phyloP scores from a whole-genome alignment of 2,329 filamentous ascomycete genomes.

The Lecanoromycetidae sp. region DNA sequence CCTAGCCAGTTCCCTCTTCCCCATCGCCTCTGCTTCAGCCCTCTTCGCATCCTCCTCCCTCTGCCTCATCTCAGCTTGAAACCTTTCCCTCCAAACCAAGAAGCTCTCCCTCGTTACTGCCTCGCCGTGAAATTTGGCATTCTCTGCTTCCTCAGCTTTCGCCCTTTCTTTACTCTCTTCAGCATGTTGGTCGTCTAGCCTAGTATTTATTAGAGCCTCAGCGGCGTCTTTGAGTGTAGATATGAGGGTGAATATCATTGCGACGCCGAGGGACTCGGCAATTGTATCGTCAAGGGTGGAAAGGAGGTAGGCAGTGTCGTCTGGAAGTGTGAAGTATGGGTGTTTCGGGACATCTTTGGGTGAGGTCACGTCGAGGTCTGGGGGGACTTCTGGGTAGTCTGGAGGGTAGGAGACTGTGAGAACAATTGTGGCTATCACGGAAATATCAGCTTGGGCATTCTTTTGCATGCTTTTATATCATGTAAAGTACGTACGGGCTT shows the following conservation, averaged over 20 bases:
- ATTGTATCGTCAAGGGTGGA: slow-evolving; percentile 60
- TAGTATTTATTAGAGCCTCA: slow-evolving; percentile 68
- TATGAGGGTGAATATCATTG: slow-evolving; percentile 90
- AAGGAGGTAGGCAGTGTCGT: slow-evolving; percentile 66
- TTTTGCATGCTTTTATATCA: background rate
- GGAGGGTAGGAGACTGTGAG: slow-evolving; percentile 84
- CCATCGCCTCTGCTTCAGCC: slow-evolving; percentile 68
- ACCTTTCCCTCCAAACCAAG: slow-evolving; percentile 65
- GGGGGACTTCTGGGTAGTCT: slow-evolving; percentile 77
- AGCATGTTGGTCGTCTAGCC: slow-evolving; percentile 51
- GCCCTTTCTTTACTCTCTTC: slow-evolving; percentile 42
- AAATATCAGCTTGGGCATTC: background rate
- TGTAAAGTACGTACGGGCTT: slow-evolving; percentile 39
- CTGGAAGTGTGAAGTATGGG: slow-evolving; percentile 62
- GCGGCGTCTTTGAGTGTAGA: slow-evolving; percentile 78
- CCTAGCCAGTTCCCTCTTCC: slow-evolving; percentile 61
- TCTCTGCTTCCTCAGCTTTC: slow-evolving; percentile 73
- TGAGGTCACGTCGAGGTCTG: slow-evolving; percentile 65
- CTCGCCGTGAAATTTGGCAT: slow-evolving; percentile 89
- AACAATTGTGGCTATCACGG: slow-evolving; percentile 48
- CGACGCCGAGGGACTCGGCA: slow-evolving; percentile 90
- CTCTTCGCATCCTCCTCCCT: slow-evolving; percentile 45
- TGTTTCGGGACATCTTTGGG: slow-evolving; percentile 59
- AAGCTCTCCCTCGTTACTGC: slow-evolving; percentile 81
- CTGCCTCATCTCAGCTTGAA: slow-evolving; percentile 62